phyloP scores from a whole-genome alignment of 345 rosid genomes.

The Carallia pectinifolia region DNA sequence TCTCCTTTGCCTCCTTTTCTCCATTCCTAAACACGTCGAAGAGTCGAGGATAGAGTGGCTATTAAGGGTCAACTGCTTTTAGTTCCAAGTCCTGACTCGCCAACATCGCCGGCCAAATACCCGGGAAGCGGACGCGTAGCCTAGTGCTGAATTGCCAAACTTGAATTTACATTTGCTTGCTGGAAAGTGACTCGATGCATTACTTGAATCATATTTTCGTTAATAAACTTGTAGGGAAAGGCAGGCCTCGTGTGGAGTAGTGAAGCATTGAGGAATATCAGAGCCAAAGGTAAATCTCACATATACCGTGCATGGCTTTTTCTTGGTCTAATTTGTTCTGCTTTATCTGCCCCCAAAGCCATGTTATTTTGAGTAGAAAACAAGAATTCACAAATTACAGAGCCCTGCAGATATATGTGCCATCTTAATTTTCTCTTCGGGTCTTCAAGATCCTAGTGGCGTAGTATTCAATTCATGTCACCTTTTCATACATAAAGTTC shows the following conservation, averaged over 20 bases:
- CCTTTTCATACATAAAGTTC: not conserved
- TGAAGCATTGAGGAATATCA: not conserved
- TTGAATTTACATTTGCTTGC: not conserved
- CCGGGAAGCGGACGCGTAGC: not conserved
- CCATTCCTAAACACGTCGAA: too few relatives aligned
- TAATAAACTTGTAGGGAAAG: not conserved
- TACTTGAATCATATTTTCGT: not conserved
- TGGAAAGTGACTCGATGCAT: not conserved
- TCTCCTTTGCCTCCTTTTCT: too few relatives aligned
- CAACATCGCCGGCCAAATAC: not conserved
- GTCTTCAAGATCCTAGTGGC: not conserved
- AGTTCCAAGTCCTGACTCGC: not conserved
- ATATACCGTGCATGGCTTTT: not conserved
- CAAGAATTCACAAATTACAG: not conserved
- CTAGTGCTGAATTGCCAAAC: not conserved
- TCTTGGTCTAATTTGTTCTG: not conserved
- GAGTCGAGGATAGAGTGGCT: not conserved
- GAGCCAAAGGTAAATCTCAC: not conserved
- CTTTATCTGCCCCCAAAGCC: not conserved
- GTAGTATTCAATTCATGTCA: not conserved
- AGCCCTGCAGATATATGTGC: not conserved
- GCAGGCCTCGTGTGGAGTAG: not conserved
- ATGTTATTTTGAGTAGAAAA: not conserved
- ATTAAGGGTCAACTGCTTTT: slow-evolving; percentile 5
- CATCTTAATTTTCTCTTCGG: not conserved